phyloP scores from a whole-genome alignment of 148 eudicot species.

The Rheum nobile region DNA sequence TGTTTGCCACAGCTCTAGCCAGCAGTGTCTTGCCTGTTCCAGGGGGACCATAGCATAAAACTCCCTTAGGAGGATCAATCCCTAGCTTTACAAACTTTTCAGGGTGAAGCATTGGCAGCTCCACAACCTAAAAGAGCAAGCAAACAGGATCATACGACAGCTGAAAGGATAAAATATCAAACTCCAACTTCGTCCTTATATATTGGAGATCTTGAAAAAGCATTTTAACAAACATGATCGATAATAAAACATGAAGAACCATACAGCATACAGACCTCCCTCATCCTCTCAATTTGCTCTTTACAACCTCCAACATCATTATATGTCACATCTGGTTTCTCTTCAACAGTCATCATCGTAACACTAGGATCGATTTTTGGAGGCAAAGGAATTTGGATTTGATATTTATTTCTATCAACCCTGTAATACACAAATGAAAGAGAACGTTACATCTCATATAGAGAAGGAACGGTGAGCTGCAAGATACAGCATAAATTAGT shows the following conservation, averaged over 20 bases:
- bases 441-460: not conserved
- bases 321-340: slow-evolving; percentile 96
- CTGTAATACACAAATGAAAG: slow-evolving; percentile 18
- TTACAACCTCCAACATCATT: slow-evolving; percentile 98
- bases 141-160: not conserved
- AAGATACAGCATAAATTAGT: not conserved
- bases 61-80: slow-evolving; percentile 99
- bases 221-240: not conserved
- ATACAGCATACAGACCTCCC: slow-evolving; percentile 54
- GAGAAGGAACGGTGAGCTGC: not conserved
- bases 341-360: slow-evolving; percentile 99
- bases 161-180: no score
- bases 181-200: not conserved
- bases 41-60: slow-evolving; percentile 97
- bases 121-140: slow-evolving; percentile 62
- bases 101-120: slow-evolving; percentile 98
- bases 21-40: slow-evolving; percentile 95
- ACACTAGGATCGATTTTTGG: slow-evolving; percentile 99
- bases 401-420: slow-evolving; percentile 85
- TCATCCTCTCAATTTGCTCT: slow-evolving; percentile 96
- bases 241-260: not conserved
- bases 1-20: slow-evolving; percentile 94
- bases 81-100: slow-evolving; percentile 97
- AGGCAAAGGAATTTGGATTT: slow-evolving; percentile 90
- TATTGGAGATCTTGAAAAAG: not conserved